Conservation (phyloP, 2,329 filamentous ascomycete species). For the Cadophora sp. region DNA sequence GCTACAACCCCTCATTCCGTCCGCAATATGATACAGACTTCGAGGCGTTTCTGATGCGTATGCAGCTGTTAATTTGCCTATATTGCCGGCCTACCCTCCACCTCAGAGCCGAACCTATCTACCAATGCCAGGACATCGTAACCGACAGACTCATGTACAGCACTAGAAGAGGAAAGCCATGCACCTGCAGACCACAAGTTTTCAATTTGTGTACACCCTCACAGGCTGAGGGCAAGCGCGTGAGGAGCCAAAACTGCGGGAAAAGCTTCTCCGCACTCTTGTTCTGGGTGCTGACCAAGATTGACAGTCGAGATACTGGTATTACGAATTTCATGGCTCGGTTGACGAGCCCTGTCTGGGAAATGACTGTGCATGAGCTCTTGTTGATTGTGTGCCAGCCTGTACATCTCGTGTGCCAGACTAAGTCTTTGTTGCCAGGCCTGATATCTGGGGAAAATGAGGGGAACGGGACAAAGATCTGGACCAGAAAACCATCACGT, state of each 20-base stretch:
- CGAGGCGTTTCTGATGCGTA: constrained; percentile 7
- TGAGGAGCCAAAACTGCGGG: constrained; percentile 10
- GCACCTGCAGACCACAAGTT: not conserved
- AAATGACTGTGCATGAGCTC: constrained; percentile 15
- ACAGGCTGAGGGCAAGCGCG: constrained; percentile 2
- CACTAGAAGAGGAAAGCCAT: constrained; percentile 12
- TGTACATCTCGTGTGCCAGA: constrained; percentile 9
- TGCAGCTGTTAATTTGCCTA: constrained; percentile 21
- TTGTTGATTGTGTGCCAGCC: not conserved
- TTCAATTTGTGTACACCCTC: constrained; percentile 12
- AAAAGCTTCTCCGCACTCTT: constrained; percentile 22
- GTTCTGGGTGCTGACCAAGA: constrained; percentile 20
- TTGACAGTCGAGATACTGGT: constrained; percentile 14
- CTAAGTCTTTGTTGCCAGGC: not conserved
- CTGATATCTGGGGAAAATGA: constrained; percentile 13
- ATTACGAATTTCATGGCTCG: not conserved
- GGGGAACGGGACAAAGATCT: constrained; percentile 5
- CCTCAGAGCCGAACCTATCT: not conserved
- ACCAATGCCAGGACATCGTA: constrained; percentile 14
- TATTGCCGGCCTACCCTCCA: constrained; percentile 18
- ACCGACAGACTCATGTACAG: constrained; percentile 14
- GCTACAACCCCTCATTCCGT: constrained; percentile 19
- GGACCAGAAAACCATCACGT: constrained; percentile 7
- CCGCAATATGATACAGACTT: not conserved
- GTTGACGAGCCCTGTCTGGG: constrained; percentile 11